These are phyloP conservation scores for Celoporthe dispersa DNA, from an alignment of 2,329 filamentous ascomycete species.

Conservation along the genomic window DNA sequence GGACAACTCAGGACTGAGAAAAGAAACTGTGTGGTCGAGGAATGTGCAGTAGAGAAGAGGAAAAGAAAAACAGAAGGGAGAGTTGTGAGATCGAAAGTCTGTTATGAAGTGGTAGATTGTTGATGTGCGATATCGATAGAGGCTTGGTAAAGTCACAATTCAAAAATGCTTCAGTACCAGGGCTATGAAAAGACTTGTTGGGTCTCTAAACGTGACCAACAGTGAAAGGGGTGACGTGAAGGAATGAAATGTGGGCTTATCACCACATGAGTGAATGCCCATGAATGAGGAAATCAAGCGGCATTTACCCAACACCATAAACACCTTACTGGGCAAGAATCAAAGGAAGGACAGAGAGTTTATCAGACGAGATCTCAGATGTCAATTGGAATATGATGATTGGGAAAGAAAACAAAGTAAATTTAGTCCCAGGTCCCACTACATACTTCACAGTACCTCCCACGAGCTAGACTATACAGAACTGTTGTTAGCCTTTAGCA, in stretches of 20 bases:
- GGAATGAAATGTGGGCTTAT: not conserved
- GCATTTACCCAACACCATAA: not conserved
- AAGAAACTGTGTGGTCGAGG: not conserved
- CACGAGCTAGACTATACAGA: not conserved
- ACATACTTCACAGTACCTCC: conserved; percentile 9
- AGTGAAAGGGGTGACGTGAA: not conserved
- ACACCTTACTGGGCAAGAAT: not conserved
- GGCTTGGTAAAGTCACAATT: not conserved
- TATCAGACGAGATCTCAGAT: conserved; percentile 6
- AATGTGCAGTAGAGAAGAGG: too few relatives aligned
- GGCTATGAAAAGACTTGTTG: not conserved
- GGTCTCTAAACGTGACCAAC: not conserved
- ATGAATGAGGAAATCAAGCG: not conserved
- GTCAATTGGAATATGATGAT: conserved; percentile 13
- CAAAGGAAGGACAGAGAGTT: not conserved
- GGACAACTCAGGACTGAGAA: not conserved
- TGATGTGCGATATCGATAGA: not conserved
- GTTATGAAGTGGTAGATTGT: not conserved
- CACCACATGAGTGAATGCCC: conserved; percentile 5
- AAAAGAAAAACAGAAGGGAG: too few relatives aligned
- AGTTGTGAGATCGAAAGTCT: too few relatives aligned
- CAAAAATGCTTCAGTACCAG: not conserved
- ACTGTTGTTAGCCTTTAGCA: not conserved
- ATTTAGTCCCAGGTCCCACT: not conserved
- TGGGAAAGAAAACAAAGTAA: not conserved